phyloP scores from a whole-genome alignment of 352 stramenopile species.

The Aphanomyces stellatus region DNA sequence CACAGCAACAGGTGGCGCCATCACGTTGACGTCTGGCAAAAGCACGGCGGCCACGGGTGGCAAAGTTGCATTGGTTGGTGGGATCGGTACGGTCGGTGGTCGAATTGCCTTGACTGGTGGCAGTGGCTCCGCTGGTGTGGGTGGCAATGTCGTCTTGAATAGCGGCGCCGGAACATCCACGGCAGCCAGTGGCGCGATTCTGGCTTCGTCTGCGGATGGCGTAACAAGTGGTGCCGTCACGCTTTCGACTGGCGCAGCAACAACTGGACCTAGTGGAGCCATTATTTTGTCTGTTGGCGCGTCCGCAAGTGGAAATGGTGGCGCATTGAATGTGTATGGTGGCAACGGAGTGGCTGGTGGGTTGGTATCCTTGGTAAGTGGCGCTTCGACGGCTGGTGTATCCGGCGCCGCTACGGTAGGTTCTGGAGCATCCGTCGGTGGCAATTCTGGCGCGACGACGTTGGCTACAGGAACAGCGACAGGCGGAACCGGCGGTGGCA shows the following conservation, averaged over 20 bases:
- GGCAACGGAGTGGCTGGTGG: neutral
- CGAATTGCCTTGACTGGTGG: constrained; percentile 30
- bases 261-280: neutral
- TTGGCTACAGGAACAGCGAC: constrained; percentile 24
- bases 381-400: neutral
- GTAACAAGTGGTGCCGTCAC: constrained; percentile 28
- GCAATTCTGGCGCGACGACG: constrained; percentile 24
- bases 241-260: constrained; percentile 26
- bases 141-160: neutral
- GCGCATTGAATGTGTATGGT: neutral
- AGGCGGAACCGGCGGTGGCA: constrained; percentile 23
- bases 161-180: neutral
- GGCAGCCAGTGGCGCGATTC: neutral
- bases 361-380: neutral
- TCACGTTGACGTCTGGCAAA: constrained; percentile 17
- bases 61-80: constrained; percentile 21
- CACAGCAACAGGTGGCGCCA: neutral
- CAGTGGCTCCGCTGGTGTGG: neutral
- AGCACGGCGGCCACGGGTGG: constrained; percentile 27
- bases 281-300: neutral
- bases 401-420: constrained; percentile 23
- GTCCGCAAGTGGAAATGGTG: neutral
- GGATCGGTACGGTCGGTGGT: constrained; percentile 27
- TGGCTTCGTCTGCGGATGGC: neutral
- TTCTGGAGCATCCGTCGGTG: constrained; percentile 22